Percentiles rank a stretch among this genome's conserved stretches.
These are phyloP conservation scores for Papiliotrema terrestris DNA, from an alignment of 1,284 basidiomycete genomes.

Conservation along the genomic window DNA sequence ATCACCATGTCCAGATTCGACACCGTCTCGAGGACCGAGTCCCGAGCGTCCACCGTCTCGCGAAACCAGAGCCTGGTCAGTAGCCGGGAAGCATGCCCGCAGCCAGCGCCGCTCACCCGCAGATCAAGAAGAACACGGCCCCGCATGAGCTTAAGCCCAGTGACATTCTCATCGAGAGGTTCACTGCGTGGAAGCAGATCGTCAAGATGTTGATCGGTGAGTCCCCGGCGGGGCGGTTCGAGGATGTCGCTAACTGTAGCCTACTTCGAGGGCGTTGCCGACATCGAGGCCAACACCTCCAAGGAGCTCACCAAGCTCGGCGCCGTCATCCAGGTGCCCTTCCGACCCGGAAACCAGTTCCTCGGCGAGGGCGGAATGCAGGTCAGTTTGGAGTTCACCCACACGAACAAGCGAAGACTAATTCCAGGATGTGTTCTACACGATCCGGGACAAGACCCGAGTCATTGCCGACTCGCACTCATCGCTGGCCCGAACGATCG, in stretches of 20 bases:
- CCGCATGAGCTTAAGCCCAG: constrained; percentile 88
- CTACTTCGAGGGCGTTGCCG: constrained; percentile 74
- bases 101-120: constrained; percentile 1
- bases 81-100: not conserved
- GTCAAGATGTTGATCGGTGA: constrained; percentile 83
- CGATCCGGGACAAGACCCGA: constrained; percentile 89
- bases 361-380: constrained; percentile 87
- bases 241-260: constrained; percentile 19
- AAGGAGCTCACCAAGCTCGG: constrained; percentile 92
- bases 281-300: constrained; percentile 92
- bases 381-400: constrained; percentile 46
- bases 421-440: constrained; percentile 85
- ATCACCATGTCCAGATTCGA: constrained; percentile 48
- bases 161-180: constrained; percentile 93
- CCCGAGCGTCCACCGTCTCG: constrained; percentile 64
- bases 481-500: constrained; percentile 92
- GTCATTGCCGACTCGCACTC: constrained; percentile 94
- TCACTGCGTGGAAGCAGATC: constrained; percentile 64
- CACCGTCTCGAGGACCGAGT: constrained; percentile 56
- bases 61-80: constrained; percentile 67
- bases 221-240: constrained; percentile 5
- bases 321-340: constrained; percentile 97
- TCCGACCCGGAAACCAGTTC: constrained; percentile 92
- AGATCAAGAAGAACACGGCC: constrained; percentile 83
- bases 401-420: too few species aligned